Evolutionary conservation across 2,329 filamentous ascomycete genomes (phyloP).

Genomic region (Gnomoniopsis smithogilvyi): DNA sequence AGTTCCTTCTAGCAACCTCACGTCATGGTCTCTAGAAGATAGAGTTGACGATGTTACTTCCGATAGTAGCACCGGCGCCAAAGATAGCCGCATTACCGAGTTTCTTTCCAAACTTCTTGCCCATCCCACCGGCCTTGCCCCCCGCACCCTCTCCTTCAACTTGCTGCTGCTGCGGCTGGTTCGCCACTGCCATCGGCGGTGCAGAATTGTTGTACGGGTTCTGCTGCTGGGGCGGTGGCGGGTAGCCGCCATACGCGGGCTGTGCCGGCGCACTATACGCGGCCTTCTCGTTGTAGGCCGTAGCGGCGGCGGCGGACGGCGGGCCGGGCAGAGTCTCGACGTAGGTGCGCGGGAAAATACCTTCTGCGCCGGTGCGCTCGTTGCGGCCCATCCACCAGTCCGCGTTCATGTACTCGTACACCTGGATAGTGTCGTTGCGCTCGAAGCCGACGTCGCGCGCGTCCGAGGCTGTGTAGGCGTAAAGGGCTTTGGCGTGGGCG

Average conservation of each 20-base stretch:
- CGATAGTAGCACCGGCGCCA: conserved; percentile 87
- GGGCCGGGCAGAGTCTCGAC: conserved; percentile 59
- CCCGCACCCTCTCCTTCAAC: conserved; percentile 41
- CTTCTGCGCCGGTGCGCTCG: conserved; percentile 75
- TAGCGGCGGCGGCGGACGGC: conserved; percentile 29
- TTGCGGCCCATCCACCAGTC: conserved; percentile 97
- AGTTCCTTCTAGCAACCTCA: background rate
- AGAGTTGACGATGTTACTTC: conserved; percentile 83
- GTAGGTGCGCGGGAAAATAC: conserved; percentile 94
- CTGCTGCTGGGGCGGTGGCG: conserved; percentile 44
- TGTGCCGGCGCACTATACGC: conserved; percentile 16
- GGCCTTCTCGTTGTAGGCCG: conserved; percentile 24
- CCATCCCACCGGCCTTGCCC: conserved; percentile 67
- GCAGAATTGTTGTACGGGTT: conserved; percentile 67
- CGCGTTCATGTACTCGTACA: conserved; percentile 90
- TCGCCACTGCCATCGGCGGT: conserved; percentile 71
- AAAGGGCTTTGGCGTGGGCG: conserved; percentile 75
- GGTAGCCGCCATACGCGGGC: conserved; percentile 31
- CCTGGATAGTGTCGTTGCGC: conserved; percentile 74
- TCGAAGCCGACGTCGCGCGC: conserved; percentile 78
- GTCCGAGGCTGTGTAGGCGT: conserved; percentile 76
- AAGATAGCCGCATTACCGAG: conserved; percentile 81
- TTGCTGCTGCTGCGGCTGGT: conserved; percentile 35
- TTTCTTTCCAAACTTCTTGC: conserved; percentile 98
- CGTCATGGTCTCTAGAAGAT: conserved; percentile 63